Evolutionary conservation across 768 basidiomycete genomes (phyloP).

Genomic region (Mrakia hoshinonis): DNA sequence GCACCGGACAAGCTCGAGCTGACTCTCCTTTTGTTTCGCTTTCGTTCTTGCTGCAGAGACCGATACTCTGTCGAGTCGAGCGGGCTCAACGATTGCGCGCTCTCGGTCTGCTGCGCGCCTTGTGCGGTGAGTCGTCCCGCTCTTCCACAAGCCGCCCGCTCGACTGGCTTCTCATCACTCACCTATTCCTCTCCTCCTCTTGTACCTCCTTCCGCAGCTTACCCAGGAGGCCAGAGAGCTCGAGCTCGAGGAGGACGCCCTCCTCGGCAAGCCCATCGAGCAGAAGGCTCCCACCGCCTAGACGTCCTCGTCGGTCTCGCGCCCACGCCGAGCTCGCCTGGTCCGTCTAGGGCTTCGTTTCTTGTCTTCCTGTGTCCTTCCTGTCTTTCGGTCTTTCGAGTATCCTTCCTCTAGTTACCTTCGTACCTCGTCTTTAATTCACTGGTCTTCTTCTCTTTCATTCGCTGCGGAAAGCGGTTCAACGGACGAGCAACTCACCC

Average conservation of each 20-base stretch:
- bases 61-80: neutral
- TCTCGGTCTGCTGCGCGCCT: neutral
- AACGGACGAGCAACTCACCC: no score
- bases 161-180: neutral
- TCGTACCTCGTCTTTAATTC: neutral
- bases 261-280: neutral
- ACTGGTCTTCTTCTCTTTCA: neutral
- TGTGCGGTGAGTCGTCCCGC: neutral
- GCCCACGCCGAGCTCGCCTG: no score
- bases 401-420: neutral
- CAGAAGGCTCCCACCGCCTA: neutral
- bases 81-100: neutral
- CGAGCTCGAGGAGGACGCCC: conserved; percentile 3
- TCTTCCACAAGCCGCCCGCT: neutral
- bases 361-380: neutral
- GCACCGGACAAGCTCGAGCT: neutral
- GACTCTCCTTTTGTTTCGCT: neutral
- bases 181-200: neutral
- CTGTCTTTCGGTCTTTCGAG: neutral
- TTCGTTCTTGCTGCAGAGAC: neutral
- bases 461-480: no score
- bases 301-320: neutral
- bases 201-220: neutral
- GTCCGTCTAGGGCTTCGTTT: no score
- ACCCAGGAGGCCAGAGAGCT: neutral